Evolutionary conservation across 345 rosid genomes (phyloP).

Genomic region (Tarenaya hassleriana): DNA sequence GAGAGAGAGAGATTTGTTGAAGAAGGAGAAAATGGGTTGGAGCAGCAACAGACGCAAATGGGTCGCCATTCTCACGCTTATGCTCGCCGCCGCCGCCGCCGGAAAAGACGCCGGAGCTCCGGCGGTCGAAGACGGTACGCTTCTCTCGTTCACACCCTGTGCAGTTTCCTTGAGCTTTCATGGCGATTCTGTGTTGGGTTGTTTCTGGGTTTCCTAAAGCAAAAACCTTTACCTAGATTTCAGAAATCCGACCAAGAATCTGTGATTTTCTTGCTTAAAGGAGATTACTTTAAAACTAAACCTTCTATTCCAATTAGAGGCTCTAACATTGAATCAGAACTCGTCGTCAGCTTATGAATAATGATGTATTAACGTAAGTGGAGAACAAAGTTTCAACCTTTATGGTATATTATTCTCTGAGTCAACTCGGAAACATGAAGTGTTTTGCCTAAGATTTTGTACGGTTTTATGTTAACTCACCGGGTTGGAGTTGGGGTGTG

Average conservation of each 20-base stretch:
- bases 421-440: too few species aligned
- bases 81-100: conserved; percentile 34
- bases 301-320: too few species aligned
- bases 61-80: conserved; percentile 32
- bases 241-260: conserved; percentile 27
- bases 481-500: too few species aligned
- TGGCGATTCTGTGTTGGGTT: background rate
- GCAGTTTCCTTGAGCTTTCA: background rate
- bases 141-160: background rate
- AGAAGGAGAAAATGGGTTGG: conserved; percentile 31
- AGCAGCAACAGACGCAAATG: conserved; percentile 32
- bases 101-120: conserved; percentile 25
- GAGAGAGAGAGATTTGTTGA: conserved; percentile 7
- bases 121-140: conserved; percentile 60
- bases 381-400: too few species aligned
- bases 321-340: too few species aligned
- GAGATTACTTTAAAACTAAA: too few species aligned
- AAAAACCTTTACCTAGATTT: conserved; percentile 2
- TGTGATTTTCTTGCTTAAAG: too few species aligned
- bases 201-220: conserved; percentile 13
- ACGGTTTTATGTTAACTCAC: too few species aligned
- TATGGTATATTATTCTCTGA: too few species aligned
- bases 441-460: too few species aligned
- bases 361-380: too few species aligned
- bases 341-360: too few species aligned